phyloP scores from a whole-genome alignment of 1,284 basidiomycete species.

The Tremellales sp. region DNA sequence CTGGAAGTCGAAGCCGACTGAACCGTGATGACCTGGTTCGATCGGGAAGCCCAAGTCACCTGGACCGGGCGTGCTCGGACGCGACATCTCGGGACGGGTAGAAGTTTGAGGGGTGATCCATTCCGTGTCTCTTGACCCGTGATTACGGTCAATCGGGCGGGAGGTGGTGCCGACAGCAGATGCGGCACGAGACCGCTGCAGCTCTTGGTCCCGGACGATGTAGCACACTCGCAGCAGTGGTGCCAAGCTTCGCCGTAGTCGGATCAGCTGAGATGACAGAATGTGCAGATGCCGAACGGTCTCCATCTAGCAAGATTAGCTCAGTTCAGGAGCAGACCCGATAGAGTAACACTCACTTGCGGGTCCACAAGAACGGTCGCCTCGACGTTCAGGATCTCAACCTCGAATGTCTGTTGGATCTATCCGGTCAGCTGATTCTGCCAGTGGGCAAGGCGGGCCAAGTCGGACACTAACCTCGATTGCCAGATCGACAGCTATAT shows the following conservation, averaged over 20 bases:
- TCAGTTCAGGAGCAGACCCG: background rate
- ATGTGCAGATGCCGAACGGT: slow-evolving; percentile 47
- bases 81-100: slow-evolving; percentile 1
- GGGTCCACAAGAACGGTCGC: slow-evolving; percentile 45
- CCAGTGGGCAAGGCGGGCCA: too few species aligned
- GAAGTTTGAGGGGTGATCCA: slow-evolving; percentile 2
- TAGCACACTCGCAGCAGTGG: slow-evolving; percentile 43
- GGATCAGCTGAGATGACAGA: slow-evolving; percentile 46
- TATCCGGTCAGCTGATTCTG: too few species aligned
- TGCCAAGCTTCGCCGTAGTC: slow-evolving; percentile 41
- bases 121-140: slow-evolving; percentile 1
- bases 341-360: slow-evolving; percentile 14
- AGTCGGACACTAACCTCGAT: too few species aligned
- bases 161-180: slow-evolving; percentile 18
- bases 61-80: slow-evolving; percentile 5
- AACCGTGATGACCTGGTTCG: background rate
- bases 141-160: slow-evolving; percentile 8
- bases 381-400: slow-evolving; percentile 47
- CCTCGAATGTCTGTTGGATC: slow-evolving; percentile 47
- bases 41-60: background rate
- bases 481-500: slow-evolving; percentile 40
- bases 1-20: background rate
- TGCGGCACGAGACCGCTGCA: slow-evolving; percentile 36
- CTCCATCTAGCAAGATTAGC: slow-evolving; percentile 30
- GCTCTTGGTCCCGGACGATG: slow-evolving; percentile 46